Evolutionary conservation across 164 flowering plant species (phyloP), one percentile per base, ranked within the genome.

Genomic region (Pachysandra terminalis): DNA sequence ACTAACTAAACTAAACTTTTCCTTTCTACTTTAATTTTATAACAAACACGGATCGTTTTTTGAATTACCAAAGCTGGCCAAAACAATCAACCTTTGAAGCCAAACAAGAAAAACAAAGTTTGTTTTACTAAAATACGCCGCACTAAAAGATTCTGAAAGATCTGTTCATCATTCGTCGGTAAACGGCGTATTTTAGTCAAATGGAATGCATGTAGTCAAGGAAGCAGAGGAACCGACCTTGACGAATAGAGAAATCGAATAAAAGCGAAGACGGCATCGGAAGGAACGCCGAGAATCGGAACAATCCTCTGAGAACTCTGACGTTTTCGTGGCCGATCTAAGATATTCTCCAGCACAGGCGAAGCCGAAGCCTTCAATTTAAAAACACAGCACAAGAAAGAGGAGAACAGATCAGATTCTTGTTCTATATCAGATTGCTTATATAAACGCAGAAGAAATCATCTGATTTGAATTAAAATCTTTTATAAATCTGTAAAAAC

Each of bases 211-310:
- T n/a, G n/a, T n/a, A n/a, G n/a, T n/a, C n/a, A n/a, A n/a, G 7
- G 7, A n/a, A n/a, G n/a, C n/a, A n/a, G 0, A 27, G 23, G 19
- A 59, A 41, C 82, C 56, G 9, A 90, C 98, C 88, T 83, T 49
- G 79, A 77, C 12, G 87, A 74, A 73, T 87, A 93, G 56, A 89
- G 83, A 75, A 78, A 93, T n/a, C 82, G 82, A 19, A 93, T 68
- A 63, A 93, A 93, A 22, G 81, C 81, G 16, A 73, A 22, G 19
- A 88, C 93, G 19, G 98, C 90, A 35, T 86, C 88, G 76, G 78
- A 71, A 0, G 97, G 94, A 64, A 93, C 98, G 61, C 98, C 98
- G 35, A 80, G 85, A 59, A 93, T 88, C 45, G 81, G 81, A 61
- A 91, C 74, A 14, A 77, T 77, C 56, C 51, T 79, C 70, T 78